These are phyloP conservation scores for Ajuga chamaepitys DNA, from an alignment of 257 asterid species.

Conservation along the genomic window DNA sequence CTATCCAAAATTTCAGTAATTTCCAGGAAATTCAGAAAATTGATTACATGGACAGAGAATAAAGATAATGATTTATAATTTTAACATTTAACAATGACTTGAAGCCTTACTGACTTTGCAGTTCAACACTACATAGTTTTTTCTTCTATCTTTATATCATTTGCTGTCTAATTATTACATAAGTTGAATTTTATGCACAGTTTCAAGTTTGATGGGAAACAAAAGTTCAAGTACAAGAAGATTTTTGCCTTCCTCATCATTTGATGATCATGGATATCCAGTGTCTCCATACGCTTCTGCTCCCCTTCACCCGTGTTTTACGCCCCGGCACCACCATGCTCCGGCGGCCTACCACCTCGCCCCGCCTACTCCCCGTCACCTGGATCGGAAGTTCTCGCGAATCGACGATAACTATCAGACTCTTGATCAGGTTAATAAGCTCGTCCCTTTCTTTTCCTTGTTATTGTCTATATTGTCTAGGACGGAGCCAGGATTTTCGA, in stretches of 20 bases:
- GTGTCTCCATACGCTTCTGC: constrained; percentile 4
- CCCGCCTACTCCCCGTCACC: constrained; percentile 6
- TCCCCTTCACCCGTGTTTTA: constrained; percentile 21
- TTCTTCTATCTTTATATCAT: background rate
- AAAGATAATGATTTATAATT: background rate
- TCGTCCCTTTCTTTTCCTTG: no score
- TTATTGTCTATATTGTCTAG: no score
- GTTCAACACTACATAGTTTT: background rate
- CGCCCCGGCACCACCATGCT: constrained; percentile 35
- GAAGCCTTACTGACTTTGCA: background rate
- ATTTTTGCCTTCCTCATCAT: constrained; percentile 24
- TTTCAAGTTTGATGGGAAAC: constrained; percentile 25
- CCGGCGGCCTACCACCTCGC: constrained; percentile 17
- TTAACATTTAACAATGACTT: constrained; percentile 8
- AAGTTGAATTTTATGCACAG: background rate
- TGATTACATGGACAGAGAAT: background rate
- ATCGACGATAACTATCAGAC: constrained; percentile 41
- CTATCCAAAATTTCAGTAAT: background rate
- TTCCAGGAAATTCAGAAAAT: constrained; percentile 20
- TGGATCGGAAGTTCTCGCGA: constrained; percentile 33
- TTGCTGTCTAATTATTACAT: background rate
- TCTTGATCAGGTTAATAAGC: constrained; percentile 33
- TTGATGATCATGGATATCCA: constrained; percentile 23
- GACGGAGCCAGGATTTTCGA: no score
- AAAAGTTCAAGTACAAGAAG: constrained; percentile 27